These are phyloP conservation scores for Macrotyloma uniflorum DNA, from an alignment of 306 rosid genomes.

Conservation along the genomic window DNA sequence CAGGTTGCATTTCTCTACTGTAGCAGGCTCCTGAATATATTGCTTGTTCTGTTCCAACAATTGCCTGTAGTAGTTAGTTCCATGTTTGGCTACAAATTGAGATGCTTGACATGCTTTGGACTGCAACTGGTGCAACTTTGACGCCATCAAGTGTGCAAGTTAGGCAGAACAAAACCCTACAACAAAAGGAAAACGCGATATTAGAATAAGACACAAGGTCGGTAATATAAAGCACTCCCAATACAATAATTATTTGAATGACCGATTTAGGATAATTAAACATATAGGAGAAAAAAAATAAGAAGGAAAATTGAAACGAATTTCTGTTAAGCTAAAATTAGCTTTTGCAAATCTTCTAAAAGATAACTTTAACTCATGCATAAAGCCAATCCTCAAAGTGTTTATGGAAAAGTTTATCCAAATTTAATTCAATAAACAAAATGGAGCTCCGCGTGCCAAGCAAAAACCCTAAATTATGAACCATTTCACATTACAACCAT, in stretches of 20 bases:
- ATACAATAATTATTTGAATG: not conserved
- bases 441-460: not conserved
- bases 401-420: not conserved
- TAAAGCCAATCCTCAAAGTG: not conserved
- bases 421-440: not conserved
- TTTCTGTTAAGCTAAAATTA: too few relatives aligned
- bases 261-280: too few relatives aligned
- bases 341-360: too few relatives aligned
- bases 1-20: constrained; percentile 77
- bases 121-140: constrained; percentile 73
- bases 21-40: constrained; percentile 86
- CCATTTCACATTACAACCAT: not conserved
- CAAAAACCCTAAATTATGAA: constrained; percentile 38
- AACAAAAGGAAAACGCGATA: not conserved
- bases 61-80: constrained; percentile 72
- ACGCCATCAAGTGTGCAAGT: constrained; percentile 60
- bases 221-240: not conserved
- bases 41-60: constrained; percentile 89
- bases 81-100: constrained; percentile 61
- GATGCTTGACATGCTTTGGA: constrained; percentile 88
- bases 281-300: too few relatives aligned
- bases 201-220: not conserved
- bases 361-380: too few relatives aligned
- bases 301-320: too few relatives aligned
- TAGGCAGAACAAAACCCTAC: constrained; percentile 13